Evolutionary conservation across 768 basidiomycete species (phyloP).

Genomic region (Favolaschia claudopus): DNA sequence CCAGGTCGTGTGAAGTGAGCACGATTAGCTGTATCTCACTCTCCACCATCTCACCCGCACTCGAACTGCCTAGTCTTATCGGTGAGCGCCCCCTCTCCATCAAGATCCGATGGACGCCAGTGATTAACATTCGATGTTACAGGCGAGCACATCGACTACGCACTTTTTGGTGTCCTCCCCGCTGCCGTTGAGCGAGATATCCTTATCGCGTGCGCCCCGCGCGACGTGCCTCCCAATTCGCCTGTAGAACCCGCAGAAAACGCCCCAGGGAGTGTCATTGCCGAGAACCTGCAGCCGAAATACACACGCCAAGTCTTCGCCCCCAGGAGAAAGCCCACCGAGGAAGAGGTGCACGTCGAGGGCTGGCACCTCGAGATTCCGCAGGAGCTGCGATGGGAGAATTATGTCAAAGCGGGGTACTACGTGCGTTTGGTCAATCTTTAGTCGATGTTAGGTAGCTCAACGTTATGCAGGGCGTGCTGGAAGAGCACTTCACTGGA

Average conservation of each 20-base stretch:
- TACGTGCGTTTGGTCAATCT: constrained; percentile 58
- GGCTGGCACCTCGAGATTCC: constrained; percentile 82
- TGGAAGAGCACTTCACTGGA: constrained; percentile 64
- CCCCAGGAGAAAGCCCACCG: constrained; percentile 35
- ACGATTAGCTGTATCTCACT: not conserved
- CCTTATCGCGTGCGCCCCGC: constrained; percentile 76
- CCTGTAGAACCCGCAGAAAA: constrained; percentile 36
- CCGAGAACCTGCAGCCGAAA: constrained; percentile 66
- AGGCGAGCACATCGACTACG: constrained; percentile 89
- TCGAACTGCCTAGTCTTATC: constrained; percentile 47
- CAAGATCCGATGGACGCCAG: not conserved
- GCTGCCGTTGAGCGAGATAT: constrained; percentile 88
- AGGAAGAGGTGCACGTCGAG: constrained; percentile 52
- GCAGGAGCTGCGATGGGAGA: constrained; percentile 79
- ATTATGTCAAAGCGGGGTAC: constrained; percentile 88
- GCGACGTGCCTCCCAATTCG: constrained; percentile 31
- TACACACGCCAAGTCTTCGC: constrained; percentile 68
- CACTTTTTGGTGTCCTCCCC: constrained; percentile 84
- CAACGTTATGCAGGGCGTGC: constrained; percentile 58
- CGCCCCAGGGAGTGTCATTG: constrained; percentile 62
- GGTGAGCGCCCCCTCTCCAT: constrained; percentile 37
- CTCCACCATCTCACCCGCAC: not conserved
- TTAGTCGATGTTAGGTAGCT: not conserved
- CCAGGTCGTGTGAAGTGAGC: constrained; percentile 84
- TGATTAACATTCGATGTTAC: constrained; percentile 31